These are phyloP conservation scores for Termitomyces sp. DNA, from an alignment of 768 basidiomycete species.

Conservation along the genomic window DNA sequence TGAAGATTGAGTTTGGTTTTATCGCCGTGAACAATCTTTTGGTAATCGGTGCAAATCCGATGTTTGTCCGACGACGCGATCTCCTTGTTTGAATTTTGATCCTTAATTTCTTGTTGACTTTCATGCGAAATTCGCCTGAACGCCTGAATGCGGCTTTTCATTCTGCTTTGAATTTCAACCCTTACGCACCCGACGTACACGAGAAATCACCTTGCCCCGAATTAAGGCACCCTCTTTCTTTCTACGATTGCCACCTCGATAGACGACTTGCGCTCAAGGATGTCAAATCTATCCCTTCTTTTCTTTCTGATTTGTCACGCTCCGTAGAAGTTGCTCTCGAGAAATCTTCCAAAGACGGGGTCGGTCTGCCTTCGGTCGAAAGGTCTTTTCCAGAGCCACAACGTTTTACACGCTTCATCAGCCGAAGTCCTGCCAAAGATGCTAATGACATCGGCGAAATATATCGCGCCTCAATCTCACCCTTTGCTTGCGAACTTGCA, in stretches of 20 bases:
- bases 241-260: slow-evolving; percentile 8
- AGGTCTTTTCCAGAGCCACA: not conserved
- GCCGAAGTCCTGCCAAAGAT: not conserved
- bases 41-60: no score
- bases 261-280: slow-evolving; percentile 2
- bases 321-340: not conserved
- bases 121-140: not conserved
- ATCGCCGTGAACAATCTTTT: no score
- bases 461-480: not conserved
- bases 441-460: not conserved
- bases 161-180: not conserved
- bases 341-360: not conserved
- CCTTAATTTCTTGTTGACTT: no score
- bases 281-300: not conserved
- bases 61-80: no score
- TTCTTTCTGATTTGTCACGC: not conserved
- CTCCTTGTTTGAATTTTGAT: no score
- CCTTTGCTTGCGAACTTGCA: not conserved
- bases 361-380: not conserved
- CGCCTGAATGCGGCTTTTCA: not conserved
- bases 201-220: not conserved
- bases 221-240: not conserved
- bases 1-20: no score
- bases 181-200: not conserved
- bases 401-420: not conserved